Percentiles rank a stretch among this genome's conserved stretches.
Evolutionary conservation across 192 early-diverging fungal species (phyloP).

Genomic region (Coemansia sp.): DNA sequence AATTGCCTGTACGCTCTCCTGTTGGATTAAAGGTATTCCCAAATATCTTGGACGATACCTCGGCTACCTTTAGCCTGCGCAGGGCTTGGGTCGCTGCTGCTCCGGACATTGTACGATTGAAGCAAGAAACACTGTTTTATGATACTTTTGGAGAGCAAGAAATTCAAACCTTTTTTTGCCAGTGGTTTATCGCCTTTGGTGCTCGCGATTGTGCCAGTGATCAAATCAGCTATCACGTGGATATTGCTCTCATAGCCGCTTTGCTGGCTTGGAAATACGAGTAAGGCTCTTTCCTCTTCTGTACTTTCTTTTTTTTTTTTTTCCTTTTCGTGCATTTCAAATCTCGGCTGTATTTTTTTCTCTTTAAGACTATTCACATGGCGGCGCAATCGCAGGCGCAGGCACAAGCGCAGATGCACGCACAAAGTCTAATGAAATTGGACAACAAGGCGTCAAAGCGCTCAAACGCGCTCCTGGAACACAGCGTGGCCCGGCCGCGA

Average conservation of each 20-base stretch:
- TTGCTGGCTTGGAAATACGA: background rate
- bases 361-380: background rate
- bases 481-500: constrained; percentile 70
- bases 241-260: background rate
- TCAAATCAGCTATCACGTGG: background rate
- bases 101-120: constrained; percentile 16
- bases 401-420: constrained; percentile 13
- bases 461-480: constrained; percentile 66
- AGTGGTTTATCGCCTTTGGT: background rate
- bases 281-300: background rate
- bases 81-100: constrained; percentile 15
- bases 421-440: constrained; percentile 29
- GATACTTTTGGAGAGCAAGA: background rate
- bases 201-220: background rate
- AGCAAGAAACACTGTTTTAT: background rate
- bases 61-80: constrained; percentile 52
- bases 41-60: constrained; percentile 65
- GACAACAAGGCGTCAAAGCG: constrained; percentile 46
- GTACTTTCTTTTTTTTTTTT: background rate
- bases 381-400: background rate
- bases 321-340: background rate
- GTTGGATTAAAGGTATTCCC: constrained; percentile 71
- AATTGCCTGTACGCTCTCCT: constrained; percentile 64
- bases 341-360: background rate
- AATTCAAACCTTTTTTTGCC: background rate